These are phyloP conservation scores for Coemansia sp. DNA, from an alignment of 192 early-diverging fungal genomes.

Conservation along the genomic window DNA sequence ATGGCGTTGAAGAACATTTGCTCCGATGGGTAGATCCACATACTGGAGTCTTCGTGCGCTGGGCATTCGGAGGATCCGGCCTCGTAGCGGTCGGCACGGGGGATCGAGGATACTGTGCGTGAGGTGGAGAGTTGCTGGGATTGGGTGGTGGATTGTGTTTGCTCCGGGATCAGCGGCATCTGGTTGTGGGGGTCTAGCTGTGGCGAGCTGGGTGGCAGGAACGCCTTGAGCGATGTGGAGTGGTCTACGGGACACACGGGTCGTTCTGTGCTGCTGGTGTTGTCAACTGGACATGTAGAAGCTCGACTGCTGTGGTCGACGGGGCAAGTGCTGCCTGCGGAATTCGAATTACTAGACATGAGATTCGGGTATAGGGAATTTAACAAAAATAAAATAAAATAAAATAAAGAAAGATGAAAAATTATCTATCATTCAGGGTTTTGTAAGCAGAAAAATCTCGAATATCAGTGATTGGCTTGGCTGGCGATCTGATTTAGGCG, in stretches of 20 bases:
- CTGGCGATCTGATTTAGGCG: neutral
- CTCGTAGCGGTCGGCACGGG: constrained; percentile 61
- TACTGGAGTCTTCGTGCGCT: constrained; percentile 21
- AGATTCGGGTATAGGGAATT: neutral
- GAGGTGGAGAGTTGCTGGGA: constrained; percentile 56
- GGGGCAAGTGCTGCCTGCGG: constrained; percentile 14
- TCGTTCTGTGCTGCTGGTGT: neutral
- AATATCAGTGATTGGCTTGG: neutral
- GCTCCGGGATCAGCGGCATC: constrained; percentile 64
- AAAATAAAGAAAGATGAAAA: neutral
- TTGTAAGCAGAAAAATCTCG: neutral
- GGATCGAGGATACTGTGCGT: constrained; percentile 79
- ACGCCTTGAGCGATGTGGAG: constrained; percentile 48
- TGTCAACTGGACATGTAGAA: neutral
- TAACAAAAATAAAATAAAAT: neutral
- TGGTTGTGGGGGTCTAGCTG: constrained; percentile 63
- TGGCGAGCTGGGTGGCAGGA: constrained; percentile 35
- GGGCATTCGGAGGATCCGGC: constrained; percentile 46
- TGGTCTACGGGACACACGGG: constrained; percentile 59
- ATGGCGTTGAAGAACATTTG: constrained; percentile 98
- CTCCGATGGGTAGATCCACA: constrained; percentile 91
- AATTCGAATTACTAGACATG: constrained; percentile 14
- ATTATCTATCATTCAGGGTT: neutral
- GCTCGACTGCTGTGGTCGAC: constrained; percentile 14
- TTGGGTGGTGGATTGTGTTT: constrained; percentile 51